Evolutionary conservation across 2,329 filamentous ascomycete genomes (phyloP).

Genomic region (Aspergillus piperis): DNA sequence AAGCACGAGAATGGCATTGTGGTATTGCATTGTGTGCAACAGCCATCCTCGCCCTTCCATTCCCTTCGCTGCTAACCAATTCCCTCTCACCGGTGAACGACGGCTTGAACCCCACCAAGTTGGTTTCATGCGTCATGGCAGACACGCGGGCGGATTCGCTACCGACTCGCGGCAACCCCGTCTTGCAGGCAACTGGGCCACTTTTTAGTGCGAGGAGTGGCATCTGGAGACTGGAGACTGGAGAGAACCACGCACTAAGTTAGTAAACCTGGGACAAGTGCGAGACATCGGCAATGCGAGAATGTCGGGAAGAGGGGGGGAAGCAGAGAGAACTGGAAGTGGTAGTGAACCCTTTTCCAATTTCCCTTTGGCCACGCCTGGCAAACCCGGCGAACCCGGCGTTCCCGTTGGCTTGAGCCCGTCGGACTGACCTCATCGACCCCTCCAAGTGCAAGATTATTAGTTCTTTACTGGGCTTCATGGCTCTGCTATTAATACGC

Average conservation of each 20-base stretch:
- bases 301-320: background rate
- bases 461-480: background rate
- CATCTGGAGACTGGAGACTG: constrained; percentile 1
- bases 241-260: constrained; percentile 10
- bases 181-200: constrained; percentile 3
- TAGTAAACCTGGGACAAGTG: background rate
- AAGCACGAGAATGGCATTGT: constrained; percentile 4
- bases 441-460: constrained; percentile 16
- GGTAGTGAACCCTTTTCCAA: background rate
- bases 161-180: constrained; percentile 8
- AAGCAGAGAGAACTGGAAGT: background rate
- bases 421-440: constrained; percentile 37
- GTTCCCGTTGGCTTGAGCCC: constrained; percentile 25
- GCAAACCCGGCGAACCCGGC: constrained; percentile 22
- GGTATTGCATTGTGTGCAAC: background rate
- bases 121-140: constrained; percentile 31
- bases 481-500: background rate
- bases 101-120: constrained; percentile 17
- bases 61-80: constrained; percentile 21
- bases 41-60: constrained; percentile 12
- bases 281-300: background rate
- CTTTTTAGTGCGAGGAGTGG: background rate
- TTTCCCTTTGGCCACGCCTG: constrained; percentile 2
- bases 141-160: constrained; percentile 15
- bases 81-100: constrained; percentile 24